These are phyloP conservation scores for Yamadazyma aaseri DNA, from an alignment of 1,139 yeast genomes.

Conservation along the genomic window DNA sequence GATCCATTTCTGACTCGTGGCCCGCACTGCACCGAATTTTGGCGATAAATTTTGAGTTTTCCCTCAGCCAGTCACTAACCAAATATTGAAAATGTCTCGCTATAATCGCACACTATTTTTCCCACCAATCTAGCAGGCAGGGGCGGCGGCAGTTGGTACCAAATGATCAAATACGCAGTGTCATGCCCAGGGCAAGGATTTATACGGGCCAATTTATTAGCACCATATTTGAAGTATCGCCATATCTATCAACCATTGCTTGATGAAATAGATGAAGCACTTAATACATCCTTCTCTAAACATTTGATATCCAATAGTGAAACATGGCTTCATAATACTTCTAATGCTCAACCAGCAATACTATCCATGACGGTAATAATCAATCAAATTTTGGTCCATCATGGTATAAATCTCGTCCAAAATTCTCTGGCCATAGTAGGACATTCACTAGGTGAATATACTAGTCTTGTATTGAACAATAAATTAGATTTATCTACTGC, in stretches of 20 bases:
- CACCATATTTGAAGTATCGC: constrained; percentile 20
- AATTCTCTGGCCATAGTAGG: constrained; percentile 39
- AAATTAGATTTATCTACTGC: constrained; percentile 42
- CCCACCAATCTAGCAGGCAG: no score
- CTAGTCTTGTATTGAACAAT: constrained; percentile 46
- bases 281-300: constrained; percentile 48
- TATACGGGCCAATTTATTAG: constrained; percentile 27
- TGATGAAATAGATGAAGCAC: constrained; percentile 60
- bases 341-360: constrained; percentile 64
- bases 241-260: constrained; percentile 19
- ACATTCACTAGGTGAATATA: constrained; percentile 60
- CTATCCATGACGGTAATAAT: constrained; percentile 46
- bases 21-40: no score
- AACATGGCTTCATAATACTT: constrained; percentile 34
- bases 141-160: no score
- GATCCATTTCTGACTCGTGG: no score
- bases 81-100: no score
- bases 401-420: constrained; percentile 1
- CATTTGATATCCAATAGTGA: constrained; percentile 18
- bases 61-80: no score
- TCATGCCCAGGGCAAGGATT: constrained; percentile 48
- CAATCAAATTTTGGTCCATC: constrained; percentile 24
- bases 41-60: no score
- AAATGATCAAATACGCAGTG: constrained; percentile 29
- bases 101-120: no score